Percentiles rank a stretch among this genome's conserved stretches.
These are phyloP conservation scores for Solanum lycopersicoides DNA, from an alignment of 257 asterid genomes.

Conservation along the genomic window DNA sequence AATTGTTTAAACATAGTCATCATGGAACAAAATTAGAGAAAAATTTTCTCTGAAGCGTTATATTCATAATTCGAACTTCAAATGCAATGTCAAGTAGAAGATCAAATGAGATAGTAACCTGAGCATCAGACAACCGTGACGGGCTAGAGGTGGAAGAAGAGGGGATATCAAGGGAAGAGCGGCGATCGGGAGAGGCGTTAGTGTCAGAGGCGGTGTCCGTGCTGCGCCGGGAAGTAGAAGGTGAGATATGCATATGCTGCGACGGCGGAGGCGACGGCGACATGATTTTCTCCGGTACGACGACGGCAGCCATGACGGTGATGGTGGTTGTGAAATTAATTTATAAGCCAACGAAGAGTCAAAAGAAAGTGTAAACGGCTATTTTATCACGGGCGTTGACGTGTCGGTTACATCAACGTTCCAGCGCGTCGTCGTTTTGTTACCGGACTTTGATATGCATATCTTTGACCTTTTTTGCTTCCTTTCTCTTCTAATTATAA, in stretches of 20 bases:
- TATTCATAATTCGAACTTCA: background rate
- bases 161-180: conserved; percentile 4
- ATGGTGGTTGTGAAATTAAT: background rate
- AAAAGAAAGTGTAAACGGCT: background rate
- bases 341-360: background rate
- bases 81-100: background rate
- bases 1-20: background rate
- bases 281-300: conserved; percentile 39
- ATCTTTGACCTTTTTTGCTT: background rate
- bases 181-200: conserved; percentile 33
- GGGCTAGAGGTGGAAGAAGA: conserved; percentile 33
- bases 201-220: conserved; percentile 31
- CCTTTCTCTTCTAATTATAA: background rate
- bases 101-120: conserved; percentile 20
- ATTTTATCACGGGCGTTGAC: background rate
- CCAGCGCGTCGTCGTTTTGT: background rate
- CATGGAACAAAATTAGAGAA: background rate
- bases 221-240: conserved; percentile 19
- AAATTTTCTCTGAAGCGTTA: background rate
- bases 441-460: background rate
- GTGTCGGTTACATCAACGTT: background rate
- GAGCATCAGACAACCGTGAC: conserved; percentile 22
- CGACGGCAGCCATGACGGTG: conserved; percentile 41
- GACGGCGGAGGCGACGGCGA: conserved; percentile 45
- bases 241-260: conserved; percentile 23